These are phyloP conservation scores for Helichrysum umbraculigerum DNA, from an alignment of 129 eudicot genomes.

Conservation along the genomic window DNA sequence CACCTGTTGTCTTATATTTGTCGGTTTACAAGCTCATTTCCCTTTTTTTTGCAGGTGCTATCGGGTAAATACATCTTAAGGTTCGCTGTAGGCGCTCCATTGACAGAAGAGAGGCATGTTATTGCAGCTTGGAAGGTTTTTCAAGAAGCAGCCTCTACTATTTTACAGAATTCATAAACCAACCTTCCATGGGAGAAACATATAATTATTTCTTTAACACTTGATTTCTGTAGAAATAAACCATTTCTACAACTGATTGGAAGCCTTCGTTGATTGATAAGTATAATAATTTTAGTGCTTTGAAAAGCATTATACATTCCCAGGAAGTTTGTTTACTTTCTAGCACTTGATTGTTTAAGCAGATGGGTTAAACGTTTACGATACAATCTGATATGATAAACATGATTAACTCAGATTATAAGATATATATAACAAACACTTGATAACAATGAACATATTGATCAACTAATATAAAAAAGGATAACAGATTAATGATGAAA, in stretches of 20 bases:
- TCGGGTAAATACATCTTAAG: constrained; percentile 69
- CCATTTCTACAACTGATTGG: constrained; percentile 1
- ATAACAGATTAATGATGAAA: no score
- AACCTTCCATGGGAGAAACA: constrained; percentile 14
- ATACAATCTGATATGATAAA: not conserved
- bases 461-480: no score
- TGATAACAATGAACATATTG: no score
- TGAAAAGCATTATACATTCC: not conserved
- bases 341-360: not conserved
- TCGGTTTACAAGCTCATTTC: not conserved
- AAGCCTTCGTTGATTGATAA: not conserved
- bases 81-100: constrained; percentile 89
- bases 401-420: no score
- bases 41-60: constrained; percentile 51
- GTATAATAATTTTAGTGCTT: not conserved
- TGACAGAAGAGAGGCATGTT: constrained; percentile 85
- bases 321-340: not conserved
- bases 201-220: constrained; percentile 13
- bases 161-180: constrained; percentile 35
- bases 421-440: no score
- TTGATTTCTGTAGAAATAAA: constrained; percentile 4
- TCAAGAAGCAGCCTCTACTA: constrained; percentile 63
- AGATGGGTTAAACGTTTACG: not conserved
- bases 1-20: not conserved
- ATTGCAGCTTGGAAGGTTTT: constrained; percentile 70